Evolutionary conservation across 2,329 filamentous ascomycete genomes (phyloP), one percentile per base, ranked within the genome.

Genomic region (Claviceps sp.): DNA sequence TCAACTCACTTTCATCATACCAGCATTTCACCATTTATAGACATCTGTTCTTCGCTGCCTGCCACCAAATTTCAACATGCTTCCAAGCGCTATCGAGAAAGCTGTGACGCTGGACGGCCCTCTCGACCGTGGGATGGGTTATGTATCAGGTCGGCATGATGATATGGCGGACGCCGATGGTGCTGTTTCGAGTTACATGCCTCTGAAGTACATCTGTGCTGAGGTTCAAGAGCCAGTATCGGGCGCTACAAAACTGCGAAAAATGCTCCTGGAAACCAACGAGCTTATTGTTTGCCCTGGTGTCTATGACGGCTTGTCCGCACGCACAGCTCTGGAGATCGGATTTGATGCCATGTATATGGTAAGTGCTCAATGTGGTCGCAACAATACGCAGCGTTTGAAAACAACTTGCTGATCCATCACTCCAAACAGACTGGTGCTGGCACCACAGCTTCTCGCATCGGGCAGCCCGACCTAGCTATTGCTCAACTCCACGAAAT

Each of bases 311-410:
- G 82, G 82, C 7, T 73, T 84, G 47, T 80, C 79, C 1, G 80
- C 82, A 0, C 71, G 82, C 1, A 76, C 85, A 53, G 80, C 81
- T 1, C 68, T 84, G 23, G 68, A 73, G 47, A 69, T 78, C 20
- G 80, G 80, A 6, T 84, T 83, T 54, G 75, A 83, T 46, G 75
- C 72, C 47, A 63, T 85, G 45, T 86, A 86, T 68, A 85, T 86
- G 82, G 80, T 83, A 66, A 47, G 70, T 53, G 11, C 4, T 4
- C 38, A 34, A 13, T 29, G 4, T 5, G 9, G 17, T 9, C 22
- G 1, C 16, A 22, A 14, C 8, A 7, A 8, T 8, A 9, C 14
- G 7, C 26, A 37, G 20, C 23, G 11, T 48, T 13, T 7, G 2
- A 13, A 4, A 26, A 26, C 16, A 9, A 26, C 7, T 26, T 23